Evolutionary conservation across 2,329 filamentous ascomycete genomes (phyloP), one percentile per base, ranked within the genome.

Genomic region (Aspergillus sp.): DNA sequence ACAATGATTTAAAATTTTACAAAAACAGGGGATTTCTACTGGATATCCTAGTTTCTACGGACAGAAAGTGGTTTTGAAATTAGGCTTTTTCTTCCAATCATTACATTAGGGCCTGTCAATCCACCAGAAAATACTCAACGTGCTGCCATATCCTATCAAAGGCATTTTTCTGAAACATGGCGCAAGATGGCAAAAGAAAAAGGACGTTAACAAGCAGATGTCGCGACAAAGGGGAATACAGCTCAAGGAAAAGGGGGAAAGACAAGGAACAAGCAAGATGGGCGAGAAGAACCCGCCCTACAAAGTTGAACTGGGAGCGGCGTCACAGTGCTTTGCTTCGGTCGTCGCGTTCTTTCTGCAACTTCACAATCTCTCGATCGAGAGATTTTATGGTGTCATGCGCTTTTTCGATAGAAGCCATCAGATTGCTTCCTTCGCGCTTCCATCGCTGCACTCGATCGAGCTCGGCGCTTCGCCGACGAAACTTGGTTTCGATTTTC

Each of bases 401-500:
- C 45, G 85, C 81, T 67, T 86, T 85, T 50, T 80, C 78, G 59
- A 82, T 81, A 19, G 75, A 79, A 44, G 79, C 79, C 49, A 72
- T 70, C 61, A 79, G 75, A 57, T 72, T 78, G 57, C 66, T 66
- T 39, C 85, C 84, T 68, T 93, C 87, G 42, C 75, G 76, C 60
- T 77, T 74, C 89, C 89, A 95, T 50, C 89, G 83, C 55, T 76
- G 72, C 61, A 94, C 79, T 60, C 90, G 85, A 48, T 82, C 79
- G 41, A 77, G 65, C 75, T 94, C 87, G 70, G 88, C 88, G 62
- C 75, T 74, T 61, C 82, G 79, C 53, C 86, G 82, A 47, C 88
- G 81, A 62, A 79, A 72, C 73, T 95, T 95, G 70, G 86, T 90
- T 62, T 89, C 84, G 57, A 90, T 88, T 70, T 93, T 89, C 61